Percentiles rank a stretch among this genome's conserved stretches.
Conservation (phyloP, 208 protist genomes). For the Novymonas esmeraldas region DNA sequence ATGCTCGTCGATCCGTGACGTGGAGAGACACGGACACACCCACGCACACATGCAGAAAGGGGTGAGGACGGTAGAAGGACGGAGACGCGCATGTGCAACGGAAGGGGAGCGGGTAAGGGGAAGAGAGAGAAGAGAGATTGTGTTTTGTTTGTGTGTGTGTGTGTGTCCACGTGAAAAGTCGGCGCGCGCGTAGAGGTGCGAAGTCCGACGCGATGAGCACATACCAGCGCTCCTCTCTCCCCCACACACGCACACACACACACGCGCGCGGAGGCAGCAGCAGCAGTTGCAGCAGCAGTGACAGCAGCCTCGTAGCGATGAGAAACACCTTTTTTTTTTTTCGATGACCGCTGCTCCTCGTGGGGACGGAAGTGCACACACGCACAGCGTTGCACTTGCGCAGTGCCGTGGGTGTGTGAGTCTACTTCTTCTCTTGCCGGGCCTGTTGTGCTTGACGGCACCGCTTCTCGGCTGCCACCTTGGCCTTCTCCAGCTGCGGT, state of each 20-base stretch:
- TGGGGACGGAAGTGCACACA: neutral
- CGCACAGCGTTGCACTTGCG: too few relatives aligned
- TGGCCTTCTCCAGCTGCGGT: slow-evolving; percentile 54
- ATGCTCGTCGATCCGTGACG: too few relatives aligned
- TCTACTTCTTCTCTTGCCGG: slow-evolving; percentile 23
- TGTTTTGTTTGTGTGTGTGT: too few relatives aligned
- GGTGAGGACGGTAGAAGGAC: slow-evolving; percentile 1
- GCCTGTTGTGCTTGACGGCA: slow-evolving; percentile 74
- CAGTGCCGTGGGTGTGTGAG: too few relatives aligned
- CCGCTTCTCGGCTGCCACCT: slow-evolving; percentile 63
- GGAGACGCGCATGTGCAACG: neutral
- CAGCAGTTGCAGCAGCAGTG: too few relatives aligned
- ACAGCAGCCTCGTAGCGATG: neutral
- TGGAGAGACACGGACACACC: too few relatives aligned
- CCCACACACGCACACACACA: neutral
- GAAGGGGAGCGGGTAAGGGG: neutral
- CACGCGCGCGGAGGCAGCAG: neutral
- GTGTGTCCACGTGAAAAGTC: too few relatives aligned
- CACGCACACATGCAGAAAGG: neutral
- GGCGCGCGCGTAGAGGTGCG: too few relatives aligned
- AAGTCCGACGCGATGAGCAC: neutral
- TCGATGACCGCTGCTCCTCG: too few relatives aligned
- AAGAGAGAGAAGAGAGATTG: neutral
- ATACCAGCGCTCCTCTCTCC: neutral
- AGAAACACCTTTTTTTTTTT: too few relatives aligned